These are phyloP conservation scores for Picea mariana DNA, from an alignment of 83 land plant species.

Conservation along the genomic window DNA sequence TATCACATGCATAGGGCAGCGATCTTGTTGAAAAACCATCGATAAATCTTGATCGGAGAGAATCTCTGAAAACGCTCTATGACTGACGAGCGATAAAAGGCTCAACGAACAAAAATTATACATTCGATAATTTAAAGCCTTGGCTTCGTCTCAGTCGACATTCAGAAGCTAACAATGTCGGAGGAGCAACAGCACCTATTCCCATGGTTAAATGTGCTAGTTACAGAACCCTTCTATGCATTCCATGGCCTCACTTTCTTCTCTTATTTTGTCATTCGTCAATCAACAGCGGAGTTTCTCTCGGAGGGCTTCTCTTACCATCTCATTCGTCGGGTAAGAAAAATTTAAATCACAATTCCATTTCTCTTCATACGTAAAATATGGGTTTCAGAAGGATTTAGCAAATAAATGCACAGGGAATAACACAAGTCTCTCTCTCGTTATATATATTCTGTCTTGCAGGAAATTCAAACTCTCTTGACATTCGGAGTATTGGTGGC, in stretches of 20 bases:
- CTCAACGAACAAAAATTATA: too few relatives aligned
- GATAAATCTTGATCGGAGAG: too few relatives aligned
- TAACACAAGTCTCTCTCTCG: too few relatives aligned
- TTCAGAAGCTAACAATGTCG: not conserved
- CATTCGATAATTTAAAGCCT: too few relatives aligned
- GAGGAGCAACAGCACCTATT: constrained; percentile 15
- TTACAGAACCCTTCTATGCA: constrained; percentile 58
- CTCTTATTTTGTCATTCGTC: constrained; percentile 57
- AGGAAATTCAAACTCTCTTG: too few relatives aligned
- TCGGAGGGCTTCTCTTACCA: constrained; percentile 25
- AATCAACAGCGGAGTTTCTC: constrained; percentile 30
- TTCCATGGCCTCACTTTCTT: constrained; percentile 60
- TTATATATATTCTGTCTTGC: too few relatives aligned
- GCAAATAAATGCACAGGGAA: not conserved
- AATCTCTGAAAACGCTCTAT: too few relatives aligned
- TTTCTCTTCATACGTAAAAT: not conserved
- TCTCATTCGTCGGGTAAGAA: constrained; percentile 54
- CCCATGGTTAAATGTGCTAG: constrained; percentile 41
- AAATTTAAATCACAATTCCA: not conserved
- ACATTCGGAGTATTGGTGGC: too few relatives aligned
- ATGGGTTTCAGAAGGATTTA: not conserved
- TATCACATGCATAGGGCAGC: too few relatives aligned
- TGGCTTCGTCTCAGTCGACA: too few relatives aligned
- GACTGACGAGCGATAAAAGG: too few relatives aligned
- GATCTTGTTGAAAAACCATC: too few relatives aligned